phyloP scores from a whole-genome alignment of 352 stramenopile genomes.

The Phytophthora pinifolia region DNA sequence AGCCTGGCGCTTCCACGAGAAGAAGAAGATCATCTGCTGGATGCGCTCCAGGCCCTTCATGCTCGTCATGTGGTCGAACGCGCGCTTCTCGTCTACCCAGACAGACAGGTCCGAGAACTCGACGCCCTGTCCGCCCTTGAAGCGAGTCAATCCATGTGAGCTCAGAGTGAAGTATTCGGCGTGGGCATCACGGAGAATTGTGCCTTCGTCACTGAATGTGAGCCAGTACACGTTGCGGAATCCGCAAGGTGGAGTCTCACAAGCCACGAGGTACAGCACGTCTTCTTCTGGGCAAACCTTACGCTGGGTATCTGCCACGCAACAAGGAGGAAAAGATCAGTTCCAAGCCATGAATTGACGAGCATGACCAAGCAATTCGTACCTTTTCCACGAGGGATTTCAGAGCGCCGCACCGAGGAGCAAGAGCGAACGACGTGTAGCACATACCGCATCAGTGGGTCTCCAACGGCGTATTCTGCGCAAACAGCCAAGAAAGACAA shows the following conservation, averaged over 20 bases:
- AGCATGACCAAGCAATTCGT: constrained; percentile 1
- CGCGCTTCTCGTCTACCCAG: constrained; percentile 71
- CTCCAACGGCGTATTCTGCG: constrained; percentile 48
- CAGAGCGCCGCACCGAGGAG: constrained; percentile 24
- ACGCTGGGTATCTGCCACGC: constrained; percentile 17
- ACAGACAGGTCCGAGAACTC: constrained; percentile 55
- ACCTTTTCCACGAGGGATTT: constrained; percentile 44
- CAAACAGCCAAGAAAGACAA: background rate
- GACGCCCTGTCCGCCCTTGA: constrained; percentile 33
- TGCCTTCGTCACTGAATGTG: constrained; percentile 41
- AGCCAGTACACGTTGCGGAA: constrained; percentile 77
- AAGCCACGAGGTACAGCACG: constrained; percentile 52
- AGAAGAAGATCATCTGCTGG: constrained; percentile 74
- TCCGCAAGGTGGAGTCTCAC: constrained; percentile 43
- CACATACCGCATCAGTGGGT: constrained; percentile 47
- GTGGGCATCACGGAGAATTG: constrained; percentile 12
- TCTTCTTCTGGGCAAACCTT: constrained; percentile 46
- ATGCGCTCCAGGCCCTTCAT: constrained; percentile 65
- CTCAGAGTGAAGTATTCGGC: constrained; percentile 62
- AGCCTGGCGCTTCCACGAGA: constrained; percentile 66
- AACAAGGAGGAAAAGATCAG: constrained; percentile 1
- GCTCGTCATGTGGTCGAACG: constrained; percentile 71
- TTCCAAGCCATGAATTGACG: background rate
- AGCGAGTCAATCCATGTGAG: constrained; percentile 59
- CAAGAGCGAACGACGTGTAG: constrained; percentile 42